phyloP scores from a whole-genome alignment of 2,329 filamentous ascomycete species.

The Pseudogymnoascus sp. region DNA sequence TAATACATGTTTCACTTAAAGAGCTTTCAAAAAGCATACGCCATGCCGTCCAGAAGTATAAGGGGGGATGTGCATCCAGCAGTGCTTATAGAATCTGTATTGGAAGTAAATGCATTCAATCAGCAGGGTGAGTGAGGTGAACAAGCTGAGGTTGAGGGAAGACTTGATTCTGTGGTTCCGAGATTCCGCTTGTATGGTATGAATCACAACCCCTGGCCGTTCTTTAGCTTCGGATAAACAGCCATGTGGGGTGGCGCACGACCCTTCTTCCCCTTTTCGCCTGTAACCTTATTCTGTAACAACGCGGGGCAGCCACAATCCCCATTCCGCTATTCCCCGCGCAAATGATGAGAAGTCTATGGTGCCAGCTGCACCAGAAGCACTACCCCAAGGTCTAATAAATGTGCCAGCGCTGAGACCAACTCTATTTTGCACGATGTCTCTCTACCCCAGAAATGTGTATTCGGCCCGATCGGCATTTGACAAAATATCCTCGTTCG shows the following conservation, averaged over 20 bases:
- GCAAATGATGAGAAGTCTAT: neutral
- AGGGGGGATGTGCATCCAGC: too few species aligned
- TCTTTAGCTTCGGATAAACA: neutral
- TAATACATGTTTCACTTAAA: neutral
- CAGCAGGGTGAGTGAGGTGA: too few species aligned
- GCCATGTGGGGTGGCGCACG: too few species aligned
- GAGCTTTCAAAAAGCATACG: neutral
- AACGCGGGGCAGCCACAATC: neutral
- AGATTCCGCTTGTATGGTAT: neutral
- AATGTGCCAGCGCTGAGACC: neutral
- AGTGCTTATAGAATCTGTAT: too few species aligned
- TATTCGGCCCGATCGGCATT: neutral
- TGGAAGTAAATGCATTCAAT: too few species aligned
- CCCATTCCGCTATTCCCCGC: neutral
- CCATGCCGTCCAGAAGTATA: neutral
- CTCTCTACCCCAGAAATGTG: neutral
- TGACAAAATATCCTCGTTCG: neutral
- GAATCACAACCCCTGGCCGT: neutral
- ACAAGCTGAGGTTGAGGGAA: neutral
- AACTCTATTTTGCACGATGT: neutral
- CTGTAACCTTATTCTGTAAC: neutral
- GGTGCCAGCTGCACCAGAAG: neutral
- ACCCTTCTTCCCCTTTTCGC: neutral
- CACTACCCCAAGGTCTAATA: neutral
- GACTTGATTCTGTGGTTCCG: neutral